These are phyloP conservation scores for Rhizophora apiculata DNA, from an alignment of 345 rosid species.

Conservation along the genomic window DNA sequence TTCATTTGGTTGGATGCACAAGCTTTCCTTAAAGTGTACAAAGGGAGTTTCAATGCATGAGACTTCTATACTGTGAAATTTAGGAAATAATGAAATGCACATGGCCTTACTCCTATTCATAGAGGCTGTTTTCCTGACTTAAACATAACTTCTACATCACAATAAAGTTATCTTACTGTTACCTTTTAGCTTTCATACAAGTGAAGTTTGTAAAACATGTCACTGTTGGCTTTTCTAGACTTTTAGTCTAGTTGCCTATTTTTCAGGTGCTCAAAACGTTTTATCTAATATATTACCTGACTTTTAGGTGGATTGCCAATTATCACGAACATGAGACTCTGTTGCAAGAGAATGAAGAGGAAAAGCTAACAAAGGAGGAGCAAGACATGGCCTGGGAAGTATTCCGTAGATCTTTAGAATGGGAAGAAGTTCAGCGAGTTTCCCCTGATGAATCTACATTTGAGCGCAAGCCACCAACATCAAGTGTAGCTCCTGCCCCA, in stretches of 20 bases:
- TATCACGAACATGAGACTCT: slow-evolving; percentile 98
- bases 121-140: no score
- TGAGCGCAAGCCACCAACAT: slow-evolving; percentile 39
- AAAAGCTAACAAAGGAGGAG: slow-evolving; percentile 94
- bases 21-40: not conserved
- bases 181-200: no score
- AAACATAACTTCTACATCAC: no score
- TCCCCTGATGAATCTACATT: slow-evolving; percentile 50
- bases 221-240: not conserved
- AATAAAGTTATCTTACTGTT: no score
- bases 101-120: no score
- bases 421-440: slow-evolving; percentile 90
- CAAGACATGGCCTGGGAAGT: slow-evolving; percentile 99
- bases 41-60: no score
- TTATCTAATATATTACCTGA: slow-evolving; percentile 12
- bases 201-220: not conserved
- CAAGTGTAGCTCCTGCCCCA: slow-evolving; percentile 29
- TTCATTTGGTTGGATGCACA: not conserved
- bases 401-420: slow-evolving; percentile 58
- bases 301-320: slow-evolving; percentile 77
- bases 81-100: no score
- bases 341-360: slow-evolving; percentile 98
- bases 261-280: not conserved
- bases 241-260: not conserved
- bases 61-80: no score